phyloP scores from a whole-genome alignment of 495 filamentous ascomycete genomes.

The Neurospora terricola region DNA sequence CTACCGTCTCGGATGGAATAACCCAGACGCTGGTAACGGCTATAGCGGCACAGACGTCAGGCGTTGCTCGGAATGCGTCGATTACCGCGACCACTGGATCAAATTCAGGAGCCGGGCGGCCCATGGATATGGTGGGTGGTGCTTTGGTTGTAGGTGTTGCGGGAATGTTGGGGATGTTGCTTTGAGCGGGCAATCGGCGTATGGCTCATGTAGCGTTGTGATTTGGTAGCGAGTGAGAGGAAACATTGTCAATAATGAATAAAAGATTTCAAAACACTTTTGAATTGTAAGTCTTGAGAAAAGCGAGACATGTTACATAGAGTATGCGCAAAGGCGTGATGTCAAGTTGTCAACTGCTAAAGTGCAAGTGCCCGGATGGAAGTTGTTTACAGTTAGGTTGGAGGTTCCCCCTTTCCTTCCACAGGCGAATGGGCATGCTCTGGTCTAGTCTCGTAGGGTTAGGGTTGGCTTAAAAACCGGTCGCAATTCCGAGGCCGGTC shows the following conservation, averaged over 20 bases:
- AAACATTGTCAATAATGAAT: neutral
- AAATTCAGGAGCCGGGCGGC: neutral
- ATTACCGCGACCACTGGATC: neutral
- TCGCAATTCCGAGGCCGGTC: neutral
- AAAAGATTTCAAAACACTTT: neutral
- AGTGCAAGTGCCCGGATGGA: neutral
- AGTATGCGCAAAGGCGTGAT: neutral
- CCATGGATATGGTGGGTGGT: neutral
- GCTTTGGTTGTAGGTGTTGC: slow-evolving; percentile 2
- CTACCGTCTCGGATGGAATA: slow-evolving; percentile 3
- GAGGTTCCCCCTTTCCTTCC: neutral
- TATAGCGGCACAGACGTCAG: neutral
- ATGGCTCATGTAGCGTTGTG: neutral
- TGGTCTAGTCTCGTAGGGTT: neutral
- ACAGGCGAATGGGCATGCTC: neutral
- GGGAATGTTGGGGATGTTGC: slow-evolving; percentile 2
- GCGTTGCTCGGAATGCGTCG: neutral
- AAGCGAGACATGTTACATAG: neutral
- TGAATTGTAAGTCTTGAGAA: neutral
- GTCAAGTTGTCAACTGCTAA: neutral
- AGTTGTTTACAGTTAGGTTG: neutral
- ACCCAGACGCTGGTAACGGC: slow-evolving; percentile 1
- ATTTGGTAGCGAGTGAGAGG: neutral
- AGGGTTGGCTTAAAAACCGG: neutral
- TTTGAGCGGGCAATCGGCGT: neutral